phyloP scores from a whole-genome alignment of 495 filamentous ascomycete species.

The Venustampulla echinocandica region DNA sequence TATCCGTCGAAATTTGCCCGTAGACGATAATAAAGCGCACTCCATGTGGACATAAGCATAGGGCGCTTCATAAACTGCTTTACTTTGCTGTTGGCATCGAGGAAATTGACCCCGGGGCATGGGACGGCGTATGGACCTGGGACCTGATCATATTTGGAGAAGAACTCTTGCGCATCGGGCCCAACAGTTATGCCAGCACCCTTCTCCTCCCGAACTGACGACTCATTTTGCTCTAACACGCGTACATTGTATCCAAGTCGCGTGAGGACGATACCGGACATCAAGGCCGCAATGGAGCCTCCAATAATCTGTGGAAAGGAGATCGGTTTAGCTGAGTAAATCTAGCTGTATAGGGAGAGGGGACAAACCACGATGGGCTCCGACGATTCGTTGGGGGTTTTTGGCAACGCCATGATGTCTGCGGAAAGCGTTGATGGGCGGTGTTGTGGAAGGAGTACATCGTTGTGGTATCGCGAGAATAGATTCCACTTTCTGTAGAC shows the following conservation, averaged over 20 bases:
- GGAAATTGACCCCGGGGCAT: neutral
- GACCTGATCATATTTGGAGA: neutral
- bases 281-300: slow-evolving; percentile 29
- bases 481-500: no score
- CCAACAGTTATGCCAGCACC: neutral
- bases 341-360: no score
- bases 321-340: no score
- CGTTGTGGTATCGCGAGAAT: no score
- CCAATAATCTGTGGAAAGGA: no score
- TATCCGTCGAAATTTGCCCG: slow-evolving; percentile 24
- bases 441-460: no score
- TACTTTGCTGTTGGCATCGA: neutral
- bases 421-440: no score
- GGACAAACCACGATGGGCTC: no score
- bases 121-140: neutral
- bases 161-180: neutral
- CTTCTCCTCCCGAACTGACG: neutral
- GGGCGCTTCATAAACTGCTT: neutral
- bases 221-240: slow-evolving; percentile 23
- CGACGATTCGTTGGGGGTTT: no score
- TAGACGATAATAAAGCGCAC: slow-evolving; percentile 22
- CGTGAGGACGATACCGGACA: slow-evolving; percentile 28
- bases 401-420: no score
- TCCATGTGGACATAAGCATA: slow-evolving; percentile 23
- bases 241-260: slow-evolving; percentile 25